Evolutionary conservation across 768 basidiomycete genomes (phyloP), one percentile per base, ranked within the genome.

Genomic region (Suillus ampliporus): DNA sequence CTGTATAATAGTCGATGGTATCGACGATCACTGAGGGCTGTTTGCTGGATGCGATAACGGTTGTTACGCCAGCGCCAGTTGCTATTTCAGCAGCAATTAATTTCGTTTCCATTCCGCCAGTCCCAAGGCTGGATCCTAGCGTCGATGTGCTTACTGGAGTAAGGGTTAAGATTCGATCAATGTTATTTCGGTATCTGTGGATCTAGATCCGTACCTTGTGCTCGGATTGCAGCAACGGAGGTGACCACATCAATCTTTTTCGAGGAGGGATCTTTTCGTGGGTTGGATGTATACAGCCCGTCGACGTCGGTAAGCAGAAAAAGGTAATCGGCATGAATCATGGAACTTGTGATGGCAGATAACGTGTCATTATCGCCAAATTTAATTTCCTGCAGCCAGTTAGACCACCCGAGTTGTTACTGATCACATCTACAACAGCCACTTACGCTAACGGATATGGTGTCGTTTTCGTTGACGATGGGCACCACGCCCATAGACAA

Each of bases 71-170:
- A 1, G 96, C 97, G 0, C 89, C 95, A 0, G 93, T 97, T 5
- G 97, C 95, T 35, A 99, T 94, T 71, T 99, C 97, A 0, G 97
- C 97, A 1, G 97, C 97, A 66, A 99, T 97, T 68, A 99, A 86
- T 72, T 99, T 99, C 3, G 97, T 99, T 76, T 97, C 95, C 97
- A 99, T 99, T 4, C 97, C 97, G 0, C 97, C 97, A 1, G 97
- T 99, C 0, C 97, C 97, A 13, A 99, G 84, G 67, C 86, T 93
- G 1, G 94, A 96, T 0, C 97, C 97, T 1, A 97, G 82, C 0
- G 97, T 97, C 3, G 87, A 86, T 0, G 94, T 97, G 75, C 93
- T 96, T 9, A 99, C 97, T 97, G 69, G 28, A 52, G 31, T 23
- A 19, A 21, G 8, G 2, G 23, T 48, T 51, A 17, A 58, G 53